phyloP scores from a whole-genome alignment of 352 stramenopile species.

The Phytopythium chamaehyphon region DNA sequence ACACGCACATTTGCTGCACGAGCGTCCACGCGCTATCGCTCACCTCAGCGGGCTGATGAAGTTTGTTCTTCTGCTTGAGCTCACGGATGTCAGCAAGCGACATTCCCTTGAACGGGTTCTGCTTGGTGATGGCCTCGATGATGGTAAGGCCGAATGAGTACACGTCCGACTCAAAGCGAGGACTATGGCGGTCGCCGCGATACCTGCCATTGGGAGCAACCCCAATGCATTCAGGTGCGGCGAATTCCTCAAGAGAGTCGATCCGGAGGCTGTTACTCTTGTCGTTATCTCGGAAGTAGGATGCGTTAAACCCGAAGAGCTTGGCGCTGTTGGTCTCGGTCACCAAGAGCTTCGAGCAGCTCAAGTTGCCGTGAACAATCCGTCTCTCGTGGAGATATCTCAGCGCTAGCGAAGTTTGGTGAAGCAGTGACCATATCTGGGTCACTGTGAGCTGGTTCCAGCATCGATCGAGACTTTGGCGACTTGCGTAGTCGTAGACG shows the following conservation, averaged over 20 bases:
- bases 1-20: conserved; percentile 8
- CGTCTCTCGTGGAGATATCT: conserved; percentile 23
- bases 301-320: conserved; percentile 27
- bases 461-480: conserved; percentile 16
- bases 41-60: conserved; percentile 4
- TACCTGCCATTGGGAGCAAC: conserved; percentile 2
- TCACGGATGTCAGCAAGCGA: neutral
- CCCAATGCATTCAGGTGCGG: conserved; percentile 18
- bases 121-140: conserved; percentile 16
- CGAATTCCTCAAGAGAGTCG: conserved; percentile 14
- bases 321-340: conserved; percentile 17
- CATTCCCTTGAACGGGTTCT: conserved; percentile 7
- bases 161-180: conserved; percentile 23
- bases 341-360: conserved; percentile 32
- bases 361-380: conserved; percentile 32
- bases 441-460: conserved; percentile 11
- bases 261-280: conserved; percentile 14
- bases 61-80: conserved; percentile 3
- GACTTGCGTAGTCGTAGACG: conserved; percentile 21
- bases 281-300: conserved; percentile 21
- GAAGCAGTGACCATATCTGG: conserved; percentile 8
- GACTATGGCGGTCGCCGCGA: neutral
- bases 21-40: conserved; percentile 11
- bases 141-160: conserved; percentile 33
- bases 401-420: conserved; percentile 12